Percentiles rank a stretch among this genome's conserved stretches.
These are phyloP conservation scores for Metarhizium rileyi DNA, from an alignment of 2,329 filamentous ascomycete genomes.

Conservation along the genomic window DNA sequence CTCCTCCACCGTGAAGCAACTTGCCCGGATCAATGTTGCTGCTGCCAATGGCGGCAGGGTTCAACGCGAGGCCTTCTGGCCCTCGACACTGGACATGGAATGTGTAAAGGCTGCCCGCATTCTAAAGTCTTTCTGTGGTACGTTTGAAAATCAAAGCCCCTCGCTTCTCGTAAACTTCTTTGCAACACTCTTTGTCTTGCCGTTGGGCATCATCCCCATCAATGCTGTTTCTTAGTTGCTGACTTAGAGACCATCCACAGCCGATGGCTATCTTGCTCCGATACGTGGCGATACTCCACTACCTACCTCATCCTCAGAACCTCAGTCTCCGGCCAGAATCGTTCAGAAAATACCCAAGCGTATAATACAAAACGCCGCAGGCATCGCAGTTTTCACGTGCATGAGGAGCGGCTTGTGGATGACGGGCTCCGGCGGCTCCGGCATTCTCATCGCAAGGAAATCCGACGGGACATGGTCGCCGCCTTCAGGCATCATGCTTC, in stretches of 20 bases:
- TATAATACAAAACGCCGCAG: slow-evolving; percentile 82
- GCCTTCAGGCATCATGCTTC: slow-evolving; percentile 81
- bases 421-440: slow-evolving; percentile 82
- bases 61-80: slow-evolving; percentile 67
- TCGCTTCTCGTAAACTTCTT: too few species aligned
- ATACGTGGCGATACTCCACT: slow-evolving; percentile 18
- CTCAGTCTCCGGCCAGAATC: slow-evolving; percentile 44
- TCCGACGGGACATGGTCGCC: slow-evolving; percentile 86
- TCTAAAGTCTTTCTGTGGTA: slow-evolving; percentile 82
- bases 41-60: slow-evolving; percentile 23
- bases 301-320: slow-evolving; percentile 16
- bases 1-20: slow-evolving; percentile 11
- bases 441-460: slow-evolving; percentile 73
- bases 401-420: slow-evolving; percentile 92
- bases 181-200: too few species aligned
- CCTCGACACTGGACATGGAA: slow-evolving; percentile 75
- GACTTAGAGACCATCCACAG: slow-evolving; percentile 21
- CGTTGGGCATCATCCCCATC: not conserved
- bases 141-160: not conserved
- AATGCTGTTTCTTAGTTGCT: slow-evolving; percentile 2
- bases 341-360: slow-evolving; percentile 75
- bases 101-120: slow-evolving; percentile 87
- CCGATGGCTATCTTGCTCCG: slow-evolving; percentile 45
- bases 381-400: slow-evolving; percentile 86
- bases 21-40: slow-evolving; percentile 25